Percentiles rank a stretch among this genome's conserved stretches.
These are phyloP conservation scores for Mycena chlorophos DNA, from an alignment of 768 basidiomycete genomes.

Conservation along the genomic window DNA sequence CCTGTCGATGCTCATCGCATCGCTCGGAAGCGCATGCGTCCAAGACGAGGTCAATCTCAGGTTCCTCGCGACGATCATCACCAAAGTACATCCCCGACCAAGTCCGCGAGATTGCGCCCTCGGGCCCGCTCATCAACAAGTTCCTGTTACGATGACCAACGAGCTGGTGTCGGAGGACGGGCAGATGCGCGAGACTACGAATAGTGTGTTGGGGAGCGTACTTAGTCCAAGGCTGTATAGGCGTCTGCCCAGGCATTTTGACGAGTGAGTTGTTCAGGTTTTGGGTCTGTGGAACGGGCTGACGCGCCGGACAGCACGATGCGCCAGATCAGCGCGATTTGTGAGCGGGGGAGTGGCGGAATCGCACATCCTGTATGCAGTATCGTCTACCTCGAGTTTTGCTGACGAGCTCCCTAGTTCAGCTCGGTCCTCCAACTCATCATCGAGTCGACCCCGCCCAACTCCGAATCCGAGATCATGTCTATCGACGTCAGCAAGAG, in stretches of 20 bases:
- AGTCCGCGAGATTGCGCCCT: conserved; percentile 63
- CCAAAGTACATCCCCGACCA: conserved; percentile 69
- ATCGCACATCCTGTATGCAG: conserved; percentile 57
- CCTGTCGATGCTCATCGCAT: no score
- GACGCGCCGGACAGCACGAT: conserved; percentile 42
- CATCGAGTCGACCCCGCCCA: no score
- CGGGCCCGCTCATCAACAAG: conserved; percentile 55
- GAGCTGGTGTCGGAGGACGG: conserved; percentile 63
- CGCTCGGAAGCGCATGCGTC: no score
- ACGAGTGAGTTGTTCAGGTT: conserved; percentile 54
- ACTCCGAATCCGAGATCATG: conserved; percentile 59
- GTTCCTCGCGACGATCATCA: conserved; percentile 46
- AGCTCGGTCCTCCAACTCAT: conserved; percentile 74
- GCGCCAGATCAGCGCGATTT: conserved; percentile 46
- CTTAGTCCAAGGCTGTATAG: conserved; percentile 72
- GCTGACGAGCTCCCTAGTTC: no score
- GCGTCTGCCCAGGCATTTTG: conserved; percentile 67
- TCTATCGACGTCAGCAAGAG: conserved; percentile 64
- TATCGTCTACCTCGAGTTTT: conserved; percentile 73
- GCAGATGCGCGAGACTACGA: conserved; percentile 72
- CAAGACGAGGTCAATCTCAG: neutral
- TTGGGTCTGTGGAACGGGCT: neutral
- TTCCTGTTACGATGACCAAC: conserved; percentile 70
- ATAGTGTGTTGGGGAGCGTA: conserved; percentile 80
- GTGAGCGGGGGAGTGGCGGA: conserved; percentile 45